These are phyloP conservation scores for Backusella westeae DNA, from an alignment of 192 early-diverging fungal genomes.

Conservation along the genomic window DNA sequence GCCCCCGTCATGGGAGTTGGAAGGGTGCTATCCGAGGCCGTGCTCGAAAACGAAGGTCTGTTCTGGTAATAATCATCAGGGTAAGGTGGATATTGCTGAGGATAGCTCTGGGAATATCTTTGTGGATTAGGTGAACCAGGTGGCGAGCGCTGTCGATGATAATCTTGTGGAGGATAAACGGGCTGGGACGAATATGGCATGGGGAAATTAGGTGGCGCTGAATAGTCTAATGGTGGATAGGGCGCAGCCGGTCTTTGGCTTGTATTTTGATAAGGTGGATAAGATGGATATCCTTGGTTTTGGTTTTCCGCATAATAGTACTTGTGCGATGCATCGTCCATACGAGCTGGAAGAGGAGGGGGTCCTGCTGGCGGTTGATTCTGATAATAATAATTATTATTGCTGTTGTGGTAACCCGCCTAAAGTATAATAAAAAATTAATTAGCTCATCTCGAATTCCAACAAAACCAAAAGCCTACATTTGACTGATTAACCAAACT, in stretches of 20 bases:
- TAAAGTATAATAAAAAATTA: not conserved
- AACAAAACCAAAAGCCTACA: not conserved
- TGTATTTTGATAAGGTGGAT: not conserved
- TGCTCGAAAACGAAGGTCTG: not conserved
- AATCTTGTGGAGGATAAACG: not conserved
- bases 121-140: conserved; percentile 6
- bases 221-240: not conserved
- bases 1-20: not conserved
- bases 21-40: not conserved
- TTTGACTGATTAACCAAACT: not conserved
- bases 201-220: not conserved
- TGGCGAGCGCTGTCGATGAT: conserved; percentile 2
- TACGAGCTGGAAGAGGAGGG: conserved; percentile 8
- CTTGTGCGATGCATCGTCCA: not conserved
- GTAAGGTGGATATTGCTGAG: not conserved
- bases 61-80: not conserved
- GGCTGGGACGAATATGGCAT: not conserved
- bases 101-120: not conserved
- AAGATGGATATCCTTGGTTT: not conserved
- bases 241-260: not conserved
- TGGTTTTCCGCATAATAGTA: not conserved
- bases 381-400: conserved; percentile 2
- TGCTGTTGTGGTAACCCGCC: not conserved
- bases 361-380: not conserved
- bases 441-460: not conserved